Evolutionary conservation across 352 stramenopile genomes (phyloP).

Genomic region (Globisporangium yorkense): DNA sequence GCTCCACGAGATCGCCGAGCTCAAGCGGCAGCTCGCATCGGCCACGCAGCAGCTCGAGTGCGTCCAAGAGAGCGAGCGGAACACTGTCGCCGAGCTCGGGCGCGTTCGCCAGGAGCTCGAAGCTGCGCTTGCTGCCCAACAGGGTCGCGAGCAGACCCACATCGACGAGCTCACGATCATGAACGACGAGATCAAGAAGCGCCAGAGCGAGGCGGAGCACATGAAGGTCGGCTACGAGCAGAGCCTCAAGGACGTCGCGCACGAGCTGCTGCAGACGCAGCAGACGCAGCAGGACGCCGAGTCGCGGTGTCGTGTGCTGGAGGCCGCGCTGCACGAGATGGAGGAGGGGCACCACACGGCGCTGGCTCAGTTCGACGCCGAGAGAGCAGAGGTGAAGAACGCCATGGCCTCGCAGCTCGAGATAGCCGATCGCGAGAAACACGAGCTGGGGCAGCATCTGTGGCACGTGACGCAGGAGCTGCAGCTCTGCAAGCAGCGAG

Average conservation of each 20-base stretch:
- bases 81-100: slow-evolving; percentile 24
- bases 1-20: slow-evolving; percentile 40
- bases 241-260: slow-evolving; percentile 17
- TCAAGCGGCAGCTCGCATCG: slow-evolving; percentile 31
- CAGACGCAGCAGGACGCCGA: slow-evolving; percentile 21
- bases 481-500: slow-evolving; percentile 22
- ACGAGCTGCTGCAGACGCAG: slow-evolving; percentile 25
- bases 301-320: slow-evolving; percentile 4
- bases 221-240: slow-evolving; percentile 32
- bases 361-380: slow-evolving; percentile 16
- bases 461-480: slow-evolving; percentile 54
- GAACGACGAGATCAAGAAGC: slow-evolving; percentile 51
- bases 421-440: slow-evolving; percentile 28
- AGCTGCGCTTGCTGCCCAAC: slow-evolving; percentile 19
- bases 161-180: slow-evolving; percentile 50
- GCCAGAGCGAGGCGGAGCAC: slow-evolving; percentile 27
- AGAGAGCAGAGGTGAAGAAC: slow-evolving; percentile 8
- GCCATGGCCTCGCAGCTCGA: slow-evolving; percentile 11
- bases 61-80: slow-evolving; percentile 27
- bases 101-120: slow-evolving; percentile 34
- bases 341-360: slow-evolving; percentile 13
- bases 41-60: slow-evolving; percentile 33
- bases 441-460: slow-evolving; percentile 56
- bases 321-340: slow-evolving; percentile 20
- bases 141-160: slow-evolving; percentile 28